Percentiles rank a stretch among this genome's conserved stretches.
phyloP scores from a whole-genome alignment of 768 basidiomycete genomes.

The Mycena leptocephala region DNA sequence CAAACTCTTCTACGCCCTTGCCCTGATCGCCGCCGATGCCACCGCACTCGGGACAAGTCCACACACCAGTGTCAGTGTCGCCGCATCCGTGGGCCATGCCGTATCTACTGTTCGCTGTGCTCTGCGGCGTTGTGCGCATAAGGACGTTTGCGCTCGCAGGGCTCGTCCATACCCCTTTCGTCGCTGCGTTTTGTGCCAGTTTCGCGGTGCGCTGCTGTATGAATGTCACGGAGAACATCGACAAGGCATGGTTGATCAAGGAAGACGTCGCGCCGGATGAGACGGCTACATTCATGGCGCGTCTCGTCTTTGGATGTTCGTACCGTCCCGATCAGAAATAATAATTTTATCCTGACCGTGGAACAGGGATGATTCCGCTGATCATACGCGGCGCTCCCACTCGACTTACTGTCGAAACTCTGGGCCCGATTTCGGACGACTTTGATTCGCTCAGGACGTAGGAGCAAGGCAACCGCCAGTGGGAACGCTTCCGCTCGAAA shows the following conservation, averaged over 20 bases:
- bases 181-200: conserved; percentile 1
- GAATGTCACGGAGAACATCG: too few relatives aligned
- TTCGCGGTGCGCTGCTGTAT: background rate
- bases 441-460: too few relatives aligned
- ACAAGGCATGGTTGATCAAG: conserved; percentile 17
- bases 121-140: conserved; percentile 5
- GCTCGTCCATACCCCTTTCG: background rate
- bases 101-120: background rate
- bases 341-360: too few relatives aligned
- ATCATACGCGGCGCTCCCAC: background rate
- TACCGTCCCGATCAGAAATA: too few relatives aligned
- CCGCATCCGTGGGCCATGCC: background rate
- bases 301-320: conserved; percentile 20
- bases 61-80: background rate
- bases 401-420: background rate
- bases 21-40: conserved; percentile 4
- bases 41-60: conserved; percentile 1
- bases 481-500: too few relatives aligned
- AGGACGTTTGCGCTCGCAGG: conserved; percentile 4
- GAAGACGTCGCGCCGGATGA: background rate
- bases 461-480: too few relatives aligned
- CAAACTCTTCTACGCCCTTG: background rate
- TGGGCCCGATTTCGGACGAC: conserved; percentile 15
- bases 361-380: conserved; percentile 6
- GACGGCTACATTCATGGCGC: background rate